Percentiles rank a stretch among this genome's conserved stretches.
phyloP scores from a whole-genome alignment of 805 yeast genomes.

The Torulaspora delbrueckii region DNA sequence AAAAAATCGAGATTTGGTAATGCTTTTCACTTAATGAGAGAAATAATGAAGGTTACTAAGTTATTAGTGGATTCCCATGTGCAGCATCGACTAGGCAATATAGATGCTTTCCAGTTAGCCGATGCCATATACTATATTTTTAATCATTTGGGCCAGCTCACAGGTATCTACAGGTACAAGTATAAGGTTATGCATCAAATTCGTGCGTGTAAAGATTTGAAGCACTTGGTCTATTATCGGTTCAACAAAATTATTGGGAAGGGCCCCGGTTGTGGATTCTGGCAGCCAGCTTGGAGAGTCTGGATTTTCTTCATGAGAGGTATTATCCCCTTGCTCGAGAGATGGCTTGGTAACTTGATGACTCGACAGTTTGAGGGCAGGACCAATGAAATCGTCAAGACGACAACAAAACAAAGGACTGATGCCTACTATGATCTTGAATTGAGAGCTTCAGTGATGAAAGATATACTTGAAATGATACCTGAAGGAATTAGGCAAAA shows the following conservation, averaged over 20 bases:
- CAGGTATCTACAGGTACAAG: conserved; percentile 95
- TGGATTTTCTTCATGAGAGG: conserved; percentile 94
- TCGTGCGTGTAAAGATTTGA: conserved; percentile 89
- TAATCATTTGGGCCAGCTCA: conserved; percentile 91
- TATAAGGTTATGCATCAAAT: conserved; percentile 98
- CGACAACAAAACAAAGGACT: conserved; percentile 90
- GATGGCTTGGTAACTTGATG: conserved; percentile 90
- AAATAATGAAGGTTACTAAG: conserved; percentile 76
- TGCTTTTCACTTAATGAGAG: conserved; percentile 91
- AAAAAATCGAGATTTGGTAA: conserved; percentile 94
- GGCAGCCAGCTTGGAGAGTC: conserved; percentile 99
- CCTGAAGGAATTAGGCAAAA: conserved; percentile 90
- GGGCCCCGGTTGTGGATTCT: conserved; percentile 98
- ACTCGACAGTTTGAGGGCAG: conserved; percentile 97
- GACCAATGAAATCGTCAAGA: conserved; percentile 85
- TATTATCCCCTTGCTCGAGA: conserved; percentile 79
- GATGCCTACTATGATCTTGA: conserved; percentile 95
- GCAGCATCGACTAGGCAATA: conserved; percentile 82
- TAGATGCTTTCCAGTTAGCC: conserved; percentile 89
- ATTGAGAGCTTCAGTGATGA: conserved; percentile 88
- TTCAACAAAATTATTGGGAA: conserved; percentile 87
- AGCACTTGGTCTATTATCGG: conserved; percentile 81
- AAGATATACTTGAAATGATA: conserved; percentile 93
- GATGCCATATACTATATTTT: conserved; percentile 89
- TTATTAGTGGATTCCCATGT: conserved; percentile 90